Base-by-base conservation (phyloP, 1,284 basidiomycete genomes). In the Ustilago loliicola region DNA sequence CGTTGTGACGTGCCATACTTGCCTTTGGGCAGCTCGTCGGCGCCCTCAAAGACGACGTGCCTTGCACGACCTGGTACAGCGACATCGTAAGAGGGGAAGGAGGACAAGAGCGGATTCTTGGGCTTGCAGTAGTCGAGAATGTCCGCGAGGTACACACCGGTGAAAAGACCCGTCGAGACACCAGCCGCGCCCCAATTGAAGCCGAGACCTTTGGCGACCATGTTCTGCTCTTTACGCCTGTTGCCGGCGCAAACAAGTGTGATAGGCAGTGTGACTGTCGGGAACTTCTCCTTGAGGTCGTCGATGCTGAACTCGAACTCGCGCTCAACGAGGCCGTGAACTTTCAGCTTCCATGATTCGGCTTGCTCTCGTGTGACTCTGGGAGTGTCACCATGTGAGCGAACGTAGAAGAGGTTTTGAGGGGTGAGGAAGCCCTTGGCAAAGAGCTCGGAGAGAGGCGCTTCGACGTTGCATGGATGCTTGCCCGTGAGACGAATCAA, bases 221-320 rank as follows among this genome's bases (percentile, higher is more conserved):
- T 87, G 79, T 92, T 92, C 79, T 92, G 91, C 78, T 92, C 91
- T 80, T 91, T 91, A 13, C 91, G 88, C 3, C 91, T 86, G 84
- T 92, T 92, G 1, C 91, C 91, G 1, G 91, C 91, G 72, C 91
- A 92, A 1, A 91, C 90, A 19, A 92, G 83, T 0, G 91, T 92
- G 45, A 92, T 88, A 3, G 91, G 91, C 2, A 91, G 74, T 0
- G 91, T 92, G 7, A 92, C 89, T 1, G 89, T 87, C 7, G 88
- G 84, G 74, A 92, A 91, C 32, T 81, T 86, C 17, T 83, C 82
- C 61, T 88, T 88, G 21, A 91, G 87, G 17, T 84, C 83, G 30
- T 82, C 63, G 60, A 83, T 82, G 65, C 73, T 78, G 61, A 84
- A 73, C n/a, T 70, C 64, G 29, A 82, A 40, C 54, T 80, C 72